Base-by-base conservation (phyloP, 331 rosid genomes). In the Acacia concinna region DNA sequence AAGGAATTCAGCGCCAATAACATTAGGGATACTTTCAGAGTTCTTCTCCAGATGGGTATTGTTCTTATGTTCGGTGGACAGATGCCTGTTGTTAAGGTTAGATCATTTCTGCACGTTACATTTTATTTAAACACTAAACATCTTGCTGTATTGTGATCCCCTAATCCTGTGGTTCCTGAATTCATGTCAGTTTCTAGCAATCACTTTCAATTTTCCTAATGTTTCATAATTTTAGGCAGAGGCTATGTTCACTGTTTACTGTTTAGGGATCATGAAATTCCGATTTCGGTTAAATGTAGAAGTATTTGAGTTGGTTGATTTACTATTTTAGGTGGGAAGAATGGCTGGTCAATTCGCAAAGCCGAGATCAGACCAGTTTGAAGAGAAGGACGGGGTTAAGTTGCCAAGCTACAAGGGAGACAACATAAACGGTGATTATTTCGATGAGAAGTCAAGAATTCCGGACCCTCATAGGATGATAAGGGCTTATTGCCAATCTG, bases 11-110 rank as follows among this genome's bases (percentile, higher is more conserved):
- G 90, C 18, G 91, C 84, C 12, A 88, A 91, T 37, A 81, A 91
- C 60, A 91, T 91, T 5, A 84, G 96, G 87, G 93, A 91, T 34
- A 89, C 96, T 4, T 91, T 89, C 68, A 86, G 93, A 78, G 76
- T 91, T 35, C 81, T 91, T 46, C 91, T 91, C 10, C 96, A 91
- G 85, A 91, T 91, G 96, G 83, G 96, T 25, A 90, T 84, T 59
- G 96, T 89, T 74, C 96, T 89, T 49, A 91, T 89, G 92, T 91
- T 87, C 47, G 96, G 96, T 41, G 91, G 96, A 6, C 96, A 89
- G 79, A 38, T 91, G 85, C 92, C 92, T 17, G 68, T 91, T 20
- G 78, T 91, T 47, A 91, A 89, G 96, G 94, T 90, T 64, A 62
- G 68, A 31, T 62, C 69, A 64, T 18, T 32, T 34, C 43, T 2